Conservation (phyloP, 208 protist species). For the Trypanosoma theileri region DNA sequence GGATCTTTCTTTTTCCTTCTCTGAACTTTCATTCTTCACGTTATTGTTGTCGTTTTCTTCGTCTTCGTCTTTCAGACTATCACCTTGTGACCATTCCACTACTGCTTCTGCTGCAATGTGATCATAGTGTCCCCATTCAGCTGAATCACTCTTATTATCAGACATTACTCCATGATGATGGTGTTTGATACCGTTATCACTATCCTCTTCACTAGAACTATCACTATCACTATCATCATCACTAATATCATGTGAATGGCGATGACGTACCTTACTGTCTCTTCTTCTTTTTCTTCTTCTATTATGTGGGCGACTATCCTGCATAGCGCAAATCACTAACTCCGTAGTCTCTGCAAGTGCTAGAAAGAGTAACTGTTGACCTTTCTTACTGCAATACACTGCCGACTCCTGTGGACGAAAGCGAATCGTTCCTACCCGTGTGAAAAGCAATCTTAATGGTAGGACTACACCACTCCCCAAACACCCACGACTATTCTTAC, state of each 20-base stretch:
- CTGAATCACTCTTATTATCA: constrained; percentile 23
- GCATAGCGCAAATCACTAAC: constrained; percentile 57
- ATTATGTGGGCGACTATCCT: constrained; percentile 57
- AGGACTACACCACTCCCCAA: background rate
- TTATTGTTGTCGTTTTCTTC: background rate
- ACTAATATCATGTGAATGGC: constrained; percentile 30
- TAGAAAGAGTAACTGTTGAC: constrained; percentile 44
- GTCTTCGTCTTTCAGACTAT: constrained; percentile 16
- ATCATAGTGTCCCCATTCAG: constrained; percentile 39
- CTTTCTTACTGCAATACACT: constrained; percentile 14
- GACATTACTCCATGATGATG: constrained; percentile 7
- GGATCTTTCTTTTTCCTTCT: no score
- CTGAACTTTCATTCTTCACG: background rate
- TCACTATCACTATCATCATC: background rate
- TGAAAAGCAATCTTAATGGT: constrained; percentile 30
- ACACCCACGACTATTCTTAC: background rate
- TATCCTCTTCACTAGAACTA: background rate
- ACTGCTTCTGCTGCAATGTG: constrained; percentile 42
- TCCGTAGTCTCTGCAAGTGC: constrained; percentile 52
- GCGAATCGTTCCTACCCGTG: constrained; percentile 21
- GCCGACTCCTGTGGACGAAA: constrained; percentile 11
- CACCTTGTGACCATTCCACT: constrained; percentile 59
- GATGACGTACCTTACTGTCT: no score
- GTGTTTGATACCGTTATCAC: background rate
- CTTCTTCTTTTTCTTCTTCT: constrained; percentile 6